Percentiles rank a stretch among this genome's conserved stretches.
These are phyloP conservation scores for Amanita pallidorosea DNA, from an alignment of 768 basidiomycete genomes.

Conservation along the genomic window DNA sequence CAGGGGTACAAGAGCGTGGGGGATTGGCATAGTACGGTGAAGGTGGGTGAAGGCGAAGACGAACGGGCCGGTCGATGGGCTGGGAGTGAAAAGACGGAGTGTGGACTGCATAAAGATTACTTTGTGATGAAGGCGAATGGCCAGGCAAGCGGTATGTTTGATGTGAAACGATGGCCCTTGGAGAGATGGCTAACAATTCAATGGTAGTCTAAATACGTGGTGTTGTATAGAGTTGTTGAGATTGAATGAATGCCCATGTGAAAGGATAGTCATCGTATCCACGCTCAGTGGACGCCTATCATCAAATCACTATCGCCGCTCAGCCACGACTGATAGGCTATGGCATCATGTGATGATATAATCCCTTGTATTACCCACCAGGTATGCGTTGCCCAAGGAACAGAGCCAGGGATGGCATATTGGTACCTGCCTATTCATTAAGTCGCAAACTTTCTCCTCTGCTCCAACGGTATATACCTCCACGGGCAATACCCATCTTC, in stretches of 20 bases:
- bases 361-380: constrained; percentile 1
- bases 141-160: constrained; percentile 13
- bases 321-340: not conserved
- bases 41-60: constrained; percentile 57
- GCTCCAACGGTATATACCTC: not conserved
- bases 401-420: not conserved
- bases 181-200: not conserved
- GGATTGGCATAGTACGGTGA: constrained; percentile 94
- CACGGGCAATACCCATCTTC: not conserved
- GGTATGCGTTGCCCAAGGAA: constrained; percentile 3
- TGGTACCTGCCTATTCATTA: not conserved
- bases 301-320: not conserved
- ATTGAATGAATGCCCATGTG: not conserved
- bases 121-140: constrained; percentile 60
- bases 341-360: not conserved
- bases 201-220: not conserved
- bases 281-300: too few relatives aligned
- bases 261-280: too few relatives aligned
- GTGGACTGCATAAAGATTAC: constrained; percentile 90
- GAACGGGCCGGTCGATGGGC: constrained; percentile 93
- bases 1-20: constrained; percentile 94
- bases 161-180: not conserved
- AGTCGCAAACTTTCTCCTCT: not conserved
- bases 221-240: not conserved
- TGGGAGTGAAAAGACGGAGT: constrained; percentile 85